These are phyloP conservation scores for Salvia splendens DNA, from an alignment of 257 asterid species.

Conservation along the genomic window DNA sequence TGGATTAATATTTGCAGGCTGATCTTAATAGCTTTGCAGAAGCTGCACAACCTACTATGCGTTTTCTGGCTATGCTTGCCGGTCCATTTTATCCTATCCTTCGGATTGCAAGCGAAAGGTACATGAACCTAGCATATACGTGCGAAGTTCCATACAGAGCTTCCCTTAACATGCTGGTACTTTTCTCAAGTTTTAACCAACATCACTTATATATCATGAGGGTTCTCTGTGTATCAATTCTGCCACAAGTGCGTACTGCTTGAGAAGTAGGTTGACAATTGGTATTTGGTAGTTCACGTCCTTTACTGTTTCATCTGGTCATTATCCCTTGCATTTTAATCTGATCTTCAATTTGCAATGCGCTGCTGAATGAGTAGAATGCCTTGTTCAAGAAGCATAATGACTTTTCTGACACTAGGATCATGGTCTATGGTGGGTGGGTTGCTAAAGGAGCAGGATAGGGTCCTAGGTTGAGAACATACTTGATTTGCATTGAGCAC, in stretches of 20 bases:
- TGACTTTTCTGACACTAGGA: conserved; percentile 4
- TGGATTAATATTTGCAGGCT: conserved; percentile 55
- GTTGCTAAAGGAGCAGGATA: conserved; percentile 14
- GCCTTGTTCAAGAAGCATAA: background rate
- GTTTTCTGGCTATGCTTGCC: conserved; percentile 90
- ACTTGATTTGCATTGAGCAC: background rate
- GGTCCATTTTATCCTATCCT: conserved; percentile 94
- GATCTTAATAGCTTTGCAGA: conserved; percentile 85
- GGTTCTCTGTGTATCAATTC: background rate
- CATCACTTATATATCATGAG: background rate
- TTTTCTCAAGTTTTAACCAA: conserved; percentile 20
- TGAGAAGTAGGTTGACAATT: conserved; percentile 23
- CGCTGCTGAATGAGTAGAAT: conserved; percentile 8
- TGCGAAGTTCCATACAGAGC: conserved; percentile 26
- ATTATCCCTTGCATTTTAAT: background rate
- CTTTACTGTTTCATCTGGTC: conserved; percentile 18
- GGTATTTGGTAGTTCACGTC: conserved; percentile 1
- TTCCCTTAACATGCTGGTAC: conserved; percentile 20
- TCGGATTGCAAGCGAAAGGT: conserved; percentile 85
- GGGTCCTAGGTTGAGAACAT: conserved; percentile 4
- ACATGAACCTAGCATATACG: conserved; percentile 35
- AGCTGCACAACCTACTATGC: conserved; percentile 75
- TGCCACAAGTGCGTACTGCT: conserved; percentile 22
- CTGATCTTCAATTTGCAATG: conserved; percentile 6
- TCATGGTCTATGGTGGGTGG: conserved; percentile 22